These are phyloP conservation scores for Dioszegia crocea DNA, from an alignment of 768 basidiomycete genomes.

Conservation along the genomic window DNA sequence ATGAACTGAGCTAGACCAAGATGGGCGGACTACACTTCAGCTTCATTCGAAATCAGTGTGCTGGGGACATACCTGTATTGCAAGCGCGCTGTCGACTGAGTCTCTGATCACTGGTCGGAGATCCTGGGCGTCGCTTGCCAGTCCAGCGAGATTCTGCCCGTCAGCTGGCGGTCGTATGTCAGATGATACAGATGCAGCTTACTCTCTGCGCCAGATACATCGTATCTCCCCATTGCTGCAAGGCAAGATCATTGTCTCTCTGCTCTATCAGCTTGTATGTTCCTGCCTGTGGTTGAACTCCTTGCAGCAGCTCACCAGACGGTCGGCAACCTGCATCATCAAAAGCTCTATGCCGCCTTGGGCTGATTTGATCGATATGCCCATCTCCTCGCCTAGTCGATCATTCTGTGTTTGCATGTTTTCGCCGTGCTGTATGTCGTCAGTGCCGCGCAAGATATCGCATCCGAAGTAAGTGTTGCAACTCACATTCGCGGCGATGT, in stretches of 20 bases:
- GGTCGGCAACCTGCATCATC: neutral
- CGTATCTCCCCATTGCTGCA: neutral
- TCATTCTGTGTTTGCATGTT: neutral
- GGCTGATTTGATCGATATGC: neutral
- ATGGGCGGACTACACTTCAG: neutral
- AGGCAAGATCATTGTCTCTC: neutral
- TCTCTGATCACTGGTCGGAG: neutral
- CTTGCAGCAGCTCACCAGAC: constrained; percentile 5
- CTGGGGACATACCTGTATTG: neutral
- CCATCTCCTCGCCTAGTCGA: neutral
- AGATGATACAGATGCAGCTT: neutral
- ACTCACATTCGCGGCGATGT: neutral
- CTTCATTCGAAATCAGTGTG: neutral
- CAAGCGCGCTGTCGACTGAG: neutral
- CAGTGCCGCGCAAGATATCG: too few species aligned
- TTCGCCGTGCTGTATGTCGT: neutral
- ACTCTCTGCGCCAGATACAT: neutral
- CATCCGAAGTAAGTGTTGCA: neutral
- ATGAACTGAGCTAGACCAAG: neutral
- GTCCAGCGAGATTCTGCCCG: neutral
- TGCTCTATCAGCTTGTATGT: neutral
- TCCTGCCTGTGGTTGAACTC: too few species aligned
- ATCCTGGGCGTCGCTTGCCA: neutral
- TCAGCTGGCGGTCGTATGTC: neutral
- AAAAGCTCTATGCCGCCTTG: neutral